Evolutionary conservation across 176 grass and related monocot species (phyloP), one percentile per base, ranked within the genome.

Genomic region (Eremochloa ophiuroides): DNA sequence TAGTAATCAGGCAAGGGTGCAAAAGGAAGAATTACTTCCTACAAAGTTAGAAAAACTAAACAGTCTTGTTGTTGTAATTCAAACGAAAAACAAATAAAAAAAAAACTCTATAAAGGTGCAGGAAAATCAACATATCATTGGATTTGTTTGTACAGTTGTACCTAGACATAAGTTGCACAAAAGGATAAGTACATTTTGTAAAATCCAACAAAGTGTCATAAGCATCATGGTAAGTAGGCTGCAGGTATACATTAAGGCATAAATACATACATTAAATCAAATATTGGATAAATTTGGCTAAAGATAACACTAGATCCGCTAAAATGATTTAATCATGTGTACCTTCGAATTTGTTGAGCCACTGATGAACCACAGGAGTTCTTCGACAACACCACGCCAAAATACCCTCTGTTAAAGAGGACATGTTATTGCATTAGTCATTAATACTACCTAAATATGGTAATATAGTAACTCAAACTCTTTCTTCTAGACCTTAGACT

Each of bases 291-390:
- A 11, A 58, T 58, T 58, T 58, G 26, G 20, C 18, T 25, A 51
- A 22, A 13, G 10, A 74, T 14, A 65, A n/a, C 46, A 80, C 48
- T 33, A 20, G 7, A 56, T 10, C 8, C 8, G 8, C 51, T 56
- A 58, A 63, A 73, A 88, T 65, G 85, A 34, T 81, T 78, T 9
- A 68, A 75, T 26, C 50, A 34, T 72, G 30, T 23, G 62, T 59
- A 92, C 94, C 94, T 97, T 93, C 39, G 86, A 86, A 77, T 87
- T 93, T 40, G 94, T 93, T 28, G 86, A 97, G 42, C 94, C 94
- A 87, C 88, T 93, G 64, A 97, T 93, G 84, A 97, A 97, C 94
- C 91, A 97, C 59, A 97, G 65, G 27, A 97, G 91, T 86, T 93
- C 94, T 89, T 97, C 91, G 28, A 93, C 78, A 84, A 93, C 88